Evolutionary conservation across 192 early-diverging fungal species (phyloP), one percentile per base, ranked within the genome.

Genomic region (Gamsiella multidivaricata): DNA sequence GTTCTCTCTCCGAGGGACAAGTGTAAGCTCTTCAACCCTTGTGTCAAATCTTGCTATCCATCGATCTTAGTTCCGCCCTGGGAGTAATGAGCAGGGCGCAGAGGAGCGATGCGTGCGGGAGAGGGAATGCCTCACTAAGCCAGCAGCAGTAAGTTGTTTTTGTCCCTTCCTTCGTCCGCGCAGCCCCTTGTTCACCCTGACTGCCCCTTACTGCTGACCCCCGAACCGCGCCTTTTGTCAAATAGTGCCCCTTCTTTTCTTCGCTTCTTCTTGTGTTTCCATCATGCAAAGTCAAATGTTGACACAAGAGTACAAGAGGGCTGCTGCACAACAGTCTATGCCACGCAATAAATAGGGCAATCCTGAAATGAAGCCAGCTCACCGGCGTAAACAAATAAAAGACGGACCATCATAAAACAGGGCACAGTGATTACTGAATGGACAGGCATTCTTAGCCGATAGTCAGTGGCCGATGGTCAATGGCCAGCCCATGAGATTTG

Each of bases 231-330:
- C n/a, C 33, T 31, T 37, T 33, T 34, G 17, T 56, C 32, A 31
- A 11, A 25, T 10, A 23, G 14, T 14, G 20, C 47, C 26, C 49
- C 22, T 20, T 25, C 32, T 47, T 18, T 45, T 28, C 23, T 25
- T 18, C 32, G 42, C 23, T 54, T 41, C 28, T 41, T 64, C 37
- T 65, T 59, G 57, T 59, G 62, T 39, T 54, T 65, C 62, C 52
- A 65, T 54, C 51, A 63, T 63, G 61, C 61, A 63, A 63, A 52
- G 14, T 31, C 29, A 43, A 60, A 47, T 58, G 39, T 39, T 39
- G 37, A 39, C 37, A 39, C 37, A 39, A 25, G 53, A 33, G 31
- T 54, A 54, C 31, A 34, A 33, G n/a, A 8, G 8, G 7, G 23
- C 25, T 1, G 25, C 22, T n/a, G 28, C 51, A 53, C 26, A 28